Percentiles rank a stretch among this genome's conserved stretches.
These are phyloP conservation scores for Leptomonas seymouri DNA, from an alignment of 208 protist genomes.

Conservation along the genomic window DNA sequence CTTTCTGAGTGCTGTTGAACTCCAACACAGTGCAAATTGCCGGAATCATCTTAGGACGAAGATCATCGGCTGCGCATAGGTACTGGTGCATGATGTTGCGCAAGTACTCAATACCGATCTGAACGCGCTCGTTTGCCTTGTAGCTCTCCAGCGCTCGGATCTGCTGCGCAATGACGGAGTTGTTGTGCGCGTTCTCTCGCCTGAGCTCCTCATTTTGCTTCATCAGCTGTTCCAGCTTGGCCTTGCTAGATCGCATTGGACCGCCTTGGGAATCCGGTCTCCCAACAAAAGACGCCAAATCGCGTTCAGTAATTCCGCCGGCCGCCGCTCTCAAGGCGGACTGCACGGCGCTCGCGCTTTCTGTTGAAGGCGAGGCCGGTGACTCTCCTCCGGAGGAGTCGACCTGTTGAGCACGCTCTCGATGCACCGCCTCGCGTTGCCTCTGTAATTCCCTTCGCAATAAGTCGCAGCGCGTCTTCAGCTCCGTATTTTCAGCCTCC, in stretches of 20 bases:
- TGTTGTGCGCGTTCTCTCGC: conserved; percentile 64
- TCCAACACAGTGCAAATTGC: conserved; percentile 87
- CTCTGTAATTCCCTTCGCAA: conserved; percentile 79
- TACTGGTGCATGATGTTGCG: conserved; percentile 84
- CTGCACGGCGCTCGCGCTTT: conserved; percentile 27
- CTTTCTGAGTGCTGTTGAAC: conserved; percentile 79
- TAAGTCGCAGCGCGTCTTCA: conserved; percentile 85
- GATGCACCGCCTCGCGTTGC: conserved; percentile 66
- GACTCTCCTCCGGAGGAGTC: conserved; percentile 4
- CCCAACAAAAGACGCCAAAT: conserved; percentile 47
- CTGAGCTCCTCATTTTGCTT: conserved; percentile 64
- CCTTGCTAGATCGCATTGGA: conserved; percentile 24
- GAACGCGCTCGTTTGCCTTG: conserved; percentile 68
- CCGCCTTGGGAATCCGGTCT: conserved; percentile 45
- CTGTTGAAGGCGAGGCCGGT: not conserved
- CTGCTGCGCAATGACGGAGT: conserved; percentile 61
- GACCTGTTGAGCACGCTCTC: conserved; percentile 29
- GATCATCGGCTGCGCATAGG: conserved; percentile 60
- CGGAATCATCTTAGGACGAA: conserved; percentile 85
- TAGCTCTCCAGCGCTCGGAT: conserved; percentile 65
- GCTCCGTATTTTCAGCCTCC: conserved; percentile 46
- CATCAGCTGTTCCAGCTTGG: conserved; percentile 33
- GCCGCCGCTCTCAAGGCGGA: conserved; percentile 30
- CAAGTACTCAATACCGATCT: conserved; percentile 77
- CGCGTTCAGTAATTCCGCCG: conserved; percentile 53